Evolutionary conservation across 495 filamentous ascomycete species (phyloP), one percentile per base, ranked within the genome.

Genomic region (Daldinia childiae): DNA sequence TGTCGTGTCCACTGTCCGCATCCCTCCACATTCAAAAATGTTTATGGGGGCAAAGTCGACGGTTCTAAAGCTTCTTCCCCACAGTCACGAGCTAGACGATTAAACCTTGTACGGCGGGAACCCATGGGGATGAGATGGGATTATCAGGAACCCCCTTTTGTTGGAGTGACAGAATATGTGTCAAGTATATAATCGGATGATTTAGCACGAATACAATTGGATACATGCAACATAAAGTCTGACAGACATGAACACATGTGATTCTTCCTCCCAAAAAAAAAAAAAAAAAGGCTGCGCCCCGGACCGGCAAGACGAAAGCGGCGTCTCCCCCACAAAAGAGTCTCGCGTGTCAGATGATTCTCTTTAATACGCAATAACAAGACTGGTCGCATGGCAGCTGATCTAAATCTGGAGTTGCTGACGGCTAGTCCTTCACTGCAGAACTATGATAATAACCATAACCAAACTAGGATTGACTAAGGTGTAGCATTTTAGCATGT

Each of bases 291-390:
- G 41, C 56, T 62, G 61, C 60, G 41, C 66, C 70, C 72, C 68
- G 32, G 30, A 58, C 66, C 55, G 50, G 56, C 56, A 43, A 66
- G 50, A 68, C 64, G 57, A 69, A 71, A 62, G 62, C 64, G 57
- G 64, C 21, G 2, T 34, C 58, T 69, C 62, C 65, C 66, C 73
- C 73, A 73, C 69, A 75, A 62, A 63, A 63, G 43, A 21, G 34
- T 61, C 60, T 70, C 64, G 60, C 69, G 36, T 72, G 65, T 75
- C 73, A 75, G 69, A 75, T 75, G 73, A 73, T 66, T 21, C 17
- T 12, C 21, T 50, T 52, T 36, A 59, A 62, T 67, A 55, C 12
- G 50, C 64, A 59, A 67, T 59, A 58, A 52, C 26, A 36, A 50
- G 29, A 38, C 29, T 27, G 6, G 61, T 24, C 19, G 32, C 60